Evolutionary conservation across 1,284 basidiomycete genomes (phyloP).

Genomic region (Cystobasidium sp.): DNA sequence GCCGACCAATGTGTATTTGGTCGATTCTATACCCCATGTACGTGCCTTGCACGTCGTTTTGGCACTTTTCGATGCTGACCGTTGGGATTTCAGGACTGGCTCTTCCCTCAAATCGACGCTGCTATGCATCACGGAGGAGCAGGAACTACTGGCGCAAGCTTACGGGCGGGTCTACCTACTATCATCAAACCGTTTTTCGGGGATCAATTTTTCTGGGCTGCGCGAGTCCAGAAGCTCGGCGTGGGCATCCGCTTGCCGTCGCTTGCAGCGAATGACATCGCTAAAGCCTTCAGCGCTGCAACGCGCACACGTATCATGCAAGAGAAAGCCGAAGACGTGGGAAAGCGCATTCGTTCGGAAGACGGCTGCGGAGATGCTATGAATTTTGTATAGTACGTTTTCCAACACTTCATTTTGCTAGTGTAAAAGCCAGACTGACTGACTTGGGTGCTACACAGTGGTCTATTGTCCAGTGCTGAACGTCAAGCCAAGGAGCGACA

Average conservation of each 20-base stretch:
- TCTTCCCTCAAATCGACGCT: slow-evolving; percentile 21
- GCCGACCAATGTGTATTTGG: slow-evolving; percentile 12
- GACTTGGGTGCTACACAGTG: background rate
- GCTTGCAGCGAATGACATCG: slow-evolving; percentile 8
- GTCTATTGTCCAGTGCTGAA: background rate
- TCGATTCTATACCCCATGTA: slow-evolving; percentile 19
- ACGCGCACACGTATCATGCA: slow-evolving; percentile 13
- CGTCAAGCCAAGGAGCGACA: slow-evolving; percentile 21
- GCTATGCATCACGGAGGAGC: slow-evolving; percentile 65
- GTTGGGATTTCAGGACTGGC: slow-evolving; percentile 15
- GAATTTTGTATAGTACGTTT: slow-evolving; percentile 7
- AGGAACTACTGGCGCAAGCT: slow-evolving; percentile 82
- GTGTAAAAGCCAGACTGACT: too few species aligned
- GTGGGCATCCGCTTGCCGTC: slow-evolving; percentile 63
- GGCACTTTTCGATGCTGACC: background rate
- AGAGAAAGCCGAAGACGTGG: slow-evolving; percentile 14
- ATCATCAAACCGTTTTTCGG: slow-evolving; percentile 98
- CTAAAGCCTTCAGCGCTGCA: background rate
- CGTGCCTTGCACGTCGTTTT: background rate
- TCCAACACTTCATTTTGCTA: background rate
- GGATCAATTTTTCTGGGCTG: slow-evolving; percentile 93
- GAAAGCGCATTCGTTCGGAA: slow-evolving; percentile 20
- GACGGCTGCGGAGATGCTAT: slow-evolving; percentile 22
- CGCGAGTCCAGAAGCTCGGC: slow-evolving; percentile 88
- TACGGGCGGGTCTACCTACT: slow-evolving; percentile 82